Base-by-base conservation (phyloP, 2,329 filamentous ascomycete species). In the Hymenoscyphus scutula region DNA sequence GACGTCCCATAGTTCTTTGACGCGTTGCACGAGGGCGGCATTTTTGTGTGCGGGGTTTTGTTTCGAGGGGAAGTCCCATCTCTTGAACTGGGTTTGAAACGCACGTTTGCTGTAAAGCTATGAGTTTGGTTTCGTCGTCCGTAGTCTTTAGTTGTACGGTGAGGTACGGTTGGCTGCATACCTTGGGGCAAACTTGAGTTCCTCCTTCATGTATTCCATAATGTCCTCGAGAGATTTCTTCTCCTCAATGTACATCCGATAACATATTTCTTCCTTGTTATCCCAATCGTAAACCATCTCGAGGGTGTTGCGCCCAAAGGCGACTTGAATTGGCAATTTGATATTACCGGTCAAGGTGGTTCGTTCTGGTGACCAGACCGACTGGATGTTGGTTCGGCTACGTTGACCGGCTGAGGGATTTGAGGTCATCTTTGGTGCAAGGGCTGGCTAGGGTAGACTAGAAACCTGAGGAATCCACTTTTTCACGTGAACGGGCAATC, bases 61-160 rank as follows among this genome's bases (percentile, higher is more conserved):
- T 74, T 91, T 91, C 62, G 82, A 84, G 15, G 90, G 90, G 69
- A 95, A 94, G 7, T 85, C 83, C 91, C 91, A 95, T 73, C 85
- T 81, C 72, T 87, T 89, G 76, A 92, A 91, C 69, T 92, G 89
- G 3, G 82, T 86, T 74, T 92, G 89, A 65, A 89, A 91, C 53
- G 88, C 87, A 64, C 90, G 87, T 78, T 91, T 91, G 74, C 90
- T 90, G 75, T 23, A 23, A 67, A 30, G 41, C 13, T 55, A 30
- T 59, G 55, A 45, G 61, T 53, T 56, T 60, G 53, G 51, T 60
- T 53, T 41, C 30, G 29, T 32, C 25, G 45, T 60, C 57, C 37
- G 29, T 56, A 58, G 56, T 60, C 62, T 48, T 29, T 45, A 29
- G 60, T 53, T 62, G 68, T 64, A 60, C 64, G 67, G 63, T 74